Evolutionary conservation across 2,329 filamentous ascomycete genomes (phyloP).

Genomic region (Fusarium decemcellulare): DNA sequence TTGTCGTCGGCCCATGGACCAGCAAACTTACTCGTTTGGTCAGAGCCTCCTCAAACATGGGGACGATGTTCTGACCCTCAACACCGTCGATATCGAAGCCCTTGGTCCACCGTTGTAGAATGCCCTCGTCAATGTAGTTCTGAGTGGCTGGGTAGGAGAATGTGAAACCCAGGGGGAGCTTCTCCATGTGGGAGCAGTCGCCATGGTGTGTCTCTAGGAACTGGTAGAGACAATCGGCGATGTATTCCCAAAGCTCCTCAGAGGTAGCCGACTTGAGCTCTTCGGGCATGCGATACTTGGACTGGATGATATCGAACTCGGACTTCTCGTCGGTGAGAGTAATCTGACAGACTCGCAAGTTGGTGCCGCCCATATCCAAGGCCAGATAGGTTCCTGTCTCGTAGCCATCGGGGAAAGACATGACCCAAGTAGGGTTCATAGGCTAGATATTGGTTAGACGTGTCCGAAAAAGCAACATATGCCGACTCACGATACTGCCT

Average conservation of each 20-base stretch:
- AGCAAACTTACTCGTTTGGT: constrained; percentile 62
- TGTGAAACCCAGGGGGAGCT: constrained; percentile 89
- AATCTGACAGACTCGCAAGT: constrained; percentile 94
- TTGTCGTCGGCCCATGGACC: not conserved
- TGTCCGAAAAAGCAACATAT: not conserved
- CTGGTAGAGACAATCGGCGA: constrained; percentile 91
- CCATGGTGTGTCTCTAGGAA: constrained; percentile 91
- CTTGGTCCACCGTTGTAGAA: constrained; percentile 97
- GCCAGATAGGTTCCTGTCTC: constrained; percentile 92
- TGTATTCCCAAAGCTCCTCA: constrained; percentile 94
- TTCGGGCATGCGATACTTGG: constrained; percentile 95
- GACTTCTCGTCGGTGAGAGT: constrained; percentile 88
- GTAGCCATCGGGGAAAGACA: constrained; percentile 87
- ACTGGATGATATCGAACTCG: constrained; percentile 95
- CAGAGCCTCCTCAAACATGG: constrained; percentile 86
- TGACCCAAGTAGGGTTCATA: constrained; percentile 98
- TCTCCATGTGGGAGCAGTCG: constrained; percentile 71
- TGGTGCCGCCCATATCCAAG: constrained; percentile 96
- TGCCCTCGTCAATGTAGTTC: constrained; percentile 92
- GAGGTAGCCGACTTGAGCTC: constrained; percentile 88
- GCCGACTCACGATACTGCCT: constrained; percentile 86
- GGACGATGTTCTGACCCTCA: constrained; percentile 91
- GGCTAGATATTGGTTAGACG: constrained; percentile 69
- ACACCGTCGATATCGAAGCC: constrained; percentile 95
- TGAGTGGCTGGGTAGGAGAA: constrained; percentile 97